These are phyloP conservation scores for Colletotrichum karsti DNA, from an alignment of 2,329 filamentous ascomycete genomes.

Conservation along the genomic window DNA sequence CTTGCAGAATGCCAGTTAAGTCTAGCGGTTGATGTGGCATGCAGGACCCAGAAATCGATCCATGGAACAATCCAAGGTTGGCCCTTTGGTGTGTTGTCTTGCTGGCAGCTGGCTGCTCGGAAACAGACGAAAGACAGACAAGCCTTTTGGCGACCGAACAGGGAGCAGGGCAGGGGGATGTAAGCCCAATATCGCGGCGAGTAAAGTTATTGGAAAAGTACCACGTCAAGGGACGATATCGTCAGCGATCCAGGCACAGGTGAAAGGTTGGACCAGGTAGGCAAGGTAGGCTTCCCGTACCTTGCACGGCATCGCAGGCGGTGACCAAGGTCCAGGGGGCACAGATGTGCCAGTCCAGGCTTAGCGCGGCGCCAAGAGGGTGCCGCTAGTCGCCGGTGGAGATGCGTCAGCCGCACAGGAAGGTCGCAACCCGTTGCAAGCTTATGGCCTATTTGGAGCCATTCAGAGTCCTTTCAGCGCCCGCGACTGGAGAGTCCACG, in stretches of 20 bases:
- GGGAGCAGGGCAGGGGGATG: neutral
- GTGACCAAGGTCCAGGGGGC: constrained; percentile 24
- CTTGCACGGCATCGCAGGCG: constrained; percentile 28
- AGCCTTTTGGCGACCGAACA: constrained; percentile 2
- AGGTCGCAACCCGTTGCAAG: constrained; percentile 28
- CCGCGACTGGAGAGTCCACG: neutral
- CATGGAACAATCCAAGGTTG: neutral
- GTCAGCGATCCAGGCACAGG: neutral
- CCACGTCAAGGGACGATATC: neutral
- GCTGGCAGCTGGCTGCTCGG: constrained; percentile 17
- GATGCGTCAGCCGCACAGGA: constrained; percentile 25
- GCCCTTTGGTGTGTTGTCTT: constrained; percentile 3
- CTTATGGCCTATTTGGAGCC: neutral
- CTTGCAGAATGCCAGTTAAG: constrained; percentile 13
- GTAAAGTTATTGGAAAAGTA: neutral
- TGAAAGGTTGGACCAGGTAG: neutral
- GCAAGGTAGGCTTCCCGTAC: neutral
- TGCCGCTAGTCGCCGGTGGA: constrained; percentile 23
- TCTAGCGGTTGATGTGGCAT: constrained; percentile 2
- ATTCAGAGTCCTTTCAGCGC: neutral
- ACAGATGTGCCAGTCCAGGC: constrained; percentile 18
- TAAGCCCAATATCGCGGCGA: neutral
- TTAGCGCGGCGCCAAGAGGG: constrained; percentile 20
- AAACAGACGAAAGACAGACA: constrained; percentile 10
- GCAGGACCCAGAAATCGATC: neutral